These are phyloP conservation scores for Epicoccum sorghinum DNA, from an alignment of 2,329 filamentous ascomycete species.

Conservation along the genomic window DNA sequence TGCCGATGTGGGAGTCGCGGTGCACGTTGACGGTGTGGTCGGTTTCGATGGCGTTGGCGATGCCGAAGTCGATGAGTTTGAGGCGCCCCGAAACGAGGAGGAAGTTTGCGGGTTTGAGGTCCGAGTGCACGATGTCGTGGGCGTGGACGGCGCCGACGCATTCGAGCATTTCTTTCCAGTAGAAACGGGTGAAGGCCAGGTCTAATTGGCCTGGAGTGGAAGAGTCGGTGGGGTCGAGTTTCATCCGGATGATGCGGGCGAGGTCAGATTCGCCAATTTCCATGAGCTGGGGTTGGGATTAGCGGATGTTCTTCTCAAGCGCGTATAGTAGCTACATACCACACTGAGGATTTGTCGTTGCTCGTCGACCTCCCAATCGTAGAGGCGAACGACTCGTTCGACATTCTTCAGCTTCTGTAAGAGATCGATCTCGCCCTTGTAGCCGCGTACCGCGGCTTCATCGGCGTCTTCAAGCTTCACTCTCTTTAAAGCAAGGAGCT, in stretches of 20 bases:
- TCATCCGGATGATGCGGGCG: conserved; percentile 77
- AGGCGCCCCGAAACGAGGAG: conserved; percentile 87
- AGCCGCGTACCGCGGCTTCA: conserved; percentile 80
- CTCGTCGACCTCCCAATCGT: conserved; percentile 91
- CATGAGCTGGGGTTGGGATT: conserved; percentile 70
- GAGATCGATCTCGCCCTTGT: conserved; percentile 94
- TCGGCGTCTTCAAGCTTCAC: conserved; percentile 92
- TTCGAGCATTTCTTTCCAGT: conserved; percentile 99
- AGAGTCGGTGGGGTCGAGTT: conserved; percentile 65
- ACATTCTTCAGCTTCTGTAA: conserved; percentile 81
- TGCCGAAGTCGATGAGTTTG: conserved; percentile 98
- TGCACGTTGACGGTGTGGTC: conserved; percentile 98
- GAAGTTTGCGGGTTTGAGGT: conserved; percentile 97
- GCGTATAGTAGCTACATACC: conserved; percentile 57
- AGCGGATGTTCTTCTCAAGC: background rate
- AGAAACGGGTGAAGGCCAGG: conserved; percentile 89
- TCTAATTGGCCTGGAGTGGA: conserved; percentile 66
- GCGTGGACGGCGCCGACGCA: conserved; percentile 89
- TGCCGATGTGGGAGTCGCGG: conserved; percentile 92
- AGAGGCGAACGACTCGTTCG: conserved; percentile 87
- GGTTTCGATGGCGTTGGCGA: conserved; percentile 93
- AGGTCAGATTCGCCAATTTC: conserved; percentile 96
- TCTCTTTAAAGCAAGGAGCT: conserved; percentile 91
- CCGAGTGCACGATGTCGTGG: conserved; percentile 92
- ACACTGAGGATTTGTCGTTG: conserved; percentile 88